Base-by-base conservation (phyloP, 768 basidiomycete genomes). In the Boletus coccyginus region DNA sequence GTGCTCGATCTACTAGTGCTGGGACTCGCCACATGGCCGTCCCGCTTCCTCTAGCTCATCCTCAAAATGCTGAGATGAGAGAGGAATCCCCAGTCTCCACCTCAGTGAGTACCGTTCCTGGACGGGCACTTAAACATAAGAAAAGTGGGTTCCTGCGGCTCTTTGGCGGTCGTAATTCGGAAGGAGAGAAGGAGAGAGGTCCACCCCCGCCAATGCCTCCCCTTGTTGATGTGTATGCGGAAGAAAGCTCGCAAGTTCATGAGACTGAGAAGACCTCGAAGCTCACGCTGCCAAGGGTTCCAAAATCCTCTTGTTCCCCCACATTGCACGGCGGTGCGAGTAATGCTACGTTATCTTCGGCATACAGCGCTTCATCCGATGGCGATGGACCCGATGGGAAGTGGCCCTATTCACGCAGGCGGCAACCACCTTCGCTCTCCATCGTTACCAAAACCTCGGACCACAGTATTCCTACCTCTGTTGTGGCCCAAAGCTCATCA, bases 81-180 rank as follows among this genome's bases (percentile, higher is more conserved):
- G 79, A 78, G 7, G 83, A 81, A 35, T 66, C 73, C 3, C 24
- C 55, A 41, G 50, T 62, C 39, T 50, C 42, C 59, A 53, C 38
- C 58, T 62, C 53, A 43, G 51, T 10, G 31, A 60, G 36, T 16
- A 38, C 46, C 14, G 24, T 66, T 47, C 64, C 74, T 29, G 74
- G 74, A 11, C 87, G 83, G 62, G 60, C 72, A 2, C 68, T 92
- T 48, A 89, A 82, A 62, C 86, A 87, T 57, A 91, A 88, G 76
- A 92, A 87, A 69, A 92, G 90, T 59, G 90, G 81, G 4, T 90
- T 93, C 66, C 82, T 92, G 85, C 77, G 87, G 49, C 72, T 93
- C 12, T 91, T 92, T 66, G 83, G 86, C 63, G 77, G 78, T 17
- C 78, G 78, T 49, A 59, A 41, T 53, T 54, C 59, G 13, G 69